phyloP scores from a whole-genome alignment of 2,329 filamentous ascomycete species.

The Intubia oerlemansii region DNA sequence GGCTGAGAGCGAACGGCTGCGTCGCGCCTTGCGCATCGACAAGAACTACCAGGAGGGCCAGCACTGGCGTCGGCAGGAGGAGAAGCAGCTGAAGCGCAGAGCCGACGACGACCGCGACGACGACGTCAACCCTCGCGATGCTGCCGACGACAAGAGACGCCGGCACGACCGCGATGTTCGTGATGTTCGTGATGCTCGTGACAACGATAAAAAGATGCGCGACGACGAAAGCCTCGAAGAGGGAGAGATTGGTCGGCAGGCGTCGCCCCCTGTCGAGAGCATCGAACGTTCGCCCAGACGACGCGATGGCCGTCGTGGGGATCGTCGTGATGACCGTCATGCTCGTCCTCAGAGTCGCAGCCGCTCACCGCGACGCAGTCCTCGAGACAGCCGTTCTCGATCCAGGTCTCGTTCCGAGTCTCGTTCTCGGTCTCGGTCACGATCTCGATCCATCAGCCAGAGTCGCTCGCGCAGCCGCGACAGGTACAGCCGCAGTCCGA shows the following conservation, averaged over 20 bases:
- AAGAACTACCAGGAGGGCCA: slow-evolving; percentile 70
- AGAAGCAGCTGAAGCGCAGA: slow-evolving; percentile 25
- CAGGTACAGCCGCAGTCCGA: slow-evolving; percentile 1
- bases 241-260: not conserved
- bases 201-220: not conserved
- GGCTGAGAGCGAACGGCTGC: slow-evolving; percentile 74
- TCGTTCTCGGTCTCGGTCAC: too few relatives aligned
- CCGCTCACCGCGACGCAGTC: slow-evolving; percentile 1
- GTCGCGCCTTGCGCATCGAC: slow-evolving; percentile 71
- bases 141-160: slow-evolving; percentile 1
- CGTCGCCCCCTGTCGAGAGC: slow-evolving; percentile 1
- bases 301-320: too few relatives aligned
- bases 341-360: too few relatives aligned
- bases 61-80: slow-evolving; percentile 71
- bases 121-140: too few relatives aligned
- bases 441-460: too few relatives aligned
- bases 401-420: too few relatives aligned
- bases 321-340: too few relatives aligned
- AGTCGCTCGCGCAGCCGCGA: not conserved
- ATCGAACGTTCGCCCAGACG: not conserved
- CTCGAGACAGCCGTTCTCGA: slow-evolving; percentile 1
- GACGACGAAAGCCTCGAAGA: slow-evolving; percentile 2
- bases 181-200: too few relatives aligned
- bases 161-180: too few relatives aligned
- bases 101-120: slow-evolving; percentile 10